These are phyloP conservation scores for Pichia sp. DNA, from an alignment of 1,139 yeast genomes.

Conservation along the genomic window DNA sequence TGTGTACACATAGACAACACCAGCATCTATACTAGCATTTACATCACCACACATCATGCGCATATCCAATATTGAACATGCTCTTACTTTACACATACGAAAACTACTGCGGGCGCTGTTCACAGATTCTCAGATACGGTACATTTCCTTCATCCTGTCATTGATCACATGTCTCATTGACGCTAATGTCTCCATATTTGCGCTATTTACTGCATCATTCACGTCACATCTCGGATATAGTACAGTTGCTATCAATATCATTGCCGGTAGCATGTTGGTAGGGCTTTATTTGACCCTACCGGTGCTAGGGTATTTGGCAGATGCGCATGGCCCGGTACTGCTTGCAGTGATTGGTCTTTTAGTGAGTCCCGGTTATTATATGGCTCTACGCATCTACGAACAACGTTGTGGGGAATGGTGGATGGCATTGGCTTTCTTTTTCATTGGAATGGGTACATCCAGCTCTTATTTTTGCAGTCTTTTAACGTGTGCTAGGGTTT, in stretches of 20 bases:
- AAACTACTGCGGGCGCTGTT: constrained; percentile 24
- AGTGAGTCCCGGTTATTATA: constrained; percentile 65
- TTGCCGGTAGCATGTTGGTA: constrained; percentile 67
- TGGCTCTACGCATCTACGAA: constrained; percentile 34
- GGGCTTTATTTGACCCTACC: constrained; percentile 89
- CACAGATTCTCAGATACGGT: constrained; percentile 26
- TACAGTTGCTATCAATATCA: constrained; percentile 67
- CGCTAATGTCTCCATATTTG: constrained; percentile 76
- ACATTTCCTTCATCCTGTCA: constrained; percentile 33
- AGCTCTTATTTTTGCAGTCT: constrained; percentile 71
- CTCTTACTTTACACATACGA: constrained; percentile 33
- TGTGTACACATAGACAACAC: too few relatives aligned
- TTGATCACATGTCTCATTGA: constrained; percentile 58
- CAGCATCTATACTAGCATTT: too few relatives aligned
- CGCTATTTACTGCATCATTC: constrained; percentile 70
- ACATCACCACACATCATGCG: too few relatives aligned
- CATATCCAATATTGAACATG: constrained; percentile 32
- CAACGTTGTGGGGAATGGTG: constrained; percentile 20
- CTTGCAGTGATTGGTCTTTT: constrained; percentile 57
- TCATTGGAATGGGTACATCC: constrained; percentile 77
- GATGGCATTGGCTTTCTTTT: constrained; percentile 38
- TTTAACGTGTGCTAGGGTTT: constrained; percentile 77
- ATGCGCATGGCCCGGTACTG: constrained; percentile 74
- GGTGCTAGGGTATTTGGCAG: constrained; percentile 74
- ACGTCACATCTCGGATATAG: constrained; percentile 50